Evolutionary conservation across 108 stramenopile species (phyloP), one percentile per base, ranked within the genome.

Genomic region (Discostella stelligeroides): DNA sequence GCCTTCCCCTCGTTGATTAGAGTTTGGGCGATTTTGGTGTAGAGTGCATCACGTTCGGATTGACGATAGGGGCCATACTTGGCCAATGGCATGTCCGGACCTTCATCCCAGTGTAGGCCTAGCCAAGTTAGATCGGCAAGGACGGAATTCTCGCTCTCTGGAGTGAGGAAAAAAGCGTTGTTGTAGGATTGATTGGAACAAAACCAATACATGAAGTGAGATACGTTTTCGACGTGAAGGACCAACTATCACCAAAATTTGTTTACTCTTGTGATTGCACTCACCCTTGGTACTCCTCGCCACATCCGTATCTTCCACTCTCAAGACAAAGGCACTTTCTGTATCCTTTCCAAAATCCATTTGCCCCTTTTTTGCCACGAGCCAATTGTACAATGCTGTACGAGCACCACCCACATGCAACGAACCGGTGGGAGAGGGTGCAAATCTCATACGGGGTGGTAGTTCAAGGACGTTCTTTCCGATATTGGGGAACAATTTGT

Each of bases 351-450:
- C 56, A 48, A 70, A 84, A 41, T 94, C 90, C 58, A 88, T 29
- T 47, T 87, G 86, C 34, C 92, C 87, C 66, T 95, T 95, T 60
- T 94, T 84, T n/a, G 97, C 97, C 21, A 95, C 79, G 30, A 98
- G 81, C 91, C 92, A 98, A 76, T 98, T 98, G 82, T 95, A 98
- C 50, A 98, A 80, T 18, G 98, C 98, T 13, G 98, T 98, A 39
- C 98, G 83, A 1, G 97, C 98, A 39, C 98, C 98, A 48, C 98
- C 98, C 1, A 98, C 98, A 66, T 98, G 98, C 49, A 98, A 70
- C 56, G 85, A 91, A 47, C 97, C 97, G 7, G 97, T 98, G 10
- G 97, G 97, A 21, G 88, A 89, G 15, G 97, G 97, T 12, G 97
- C 97, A 73, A 98, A 98, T 27, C 97, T 84, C 85, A 97, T 84